Conservation (phyloP, 2,329 filamentous ascomycete genomes). For the Chrysosphaeria jannelii region DNA sequence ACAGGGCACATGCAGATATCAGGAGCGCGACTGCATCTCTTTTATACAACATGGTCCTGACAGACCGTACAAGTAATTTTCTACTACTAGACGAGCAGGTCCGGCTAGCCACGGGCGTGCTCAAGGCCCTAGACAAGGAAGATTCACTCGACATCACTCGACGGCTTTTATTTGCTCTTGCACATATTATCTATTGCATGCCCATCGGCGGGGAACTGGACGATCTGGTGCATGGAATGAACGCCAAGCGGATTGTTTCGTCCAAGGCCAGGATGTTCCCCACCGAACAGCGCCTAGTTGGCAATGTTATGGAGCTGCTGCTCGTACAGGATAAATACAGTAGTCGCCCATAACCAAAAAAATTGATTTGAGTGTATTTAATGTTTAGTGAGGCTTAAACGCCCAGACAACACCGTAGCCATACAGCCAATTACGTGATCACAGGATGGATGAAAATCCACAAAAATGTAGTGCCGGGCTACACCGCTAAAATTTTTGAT, state of each 20-base stretch:
- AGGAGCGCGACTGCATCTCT: constrained; percentile 61
- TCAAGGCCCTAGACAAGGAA: constrained; percentile 39
- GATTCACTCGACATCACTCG: constrained; percentile 42
- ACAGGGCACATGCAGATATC: too few relatives aligned
- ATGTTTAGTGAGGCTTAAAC: too few relatives aligned
- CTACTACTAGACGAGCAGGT: constrained; percentile 46
- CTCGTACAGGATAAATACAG: too few relatives aligned
- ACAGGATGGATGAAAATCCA: too few relatives aligned
- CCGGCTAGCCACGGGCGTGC: constrained; percentile 49
- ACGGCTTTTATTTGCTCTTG: constrained; percentile 47
- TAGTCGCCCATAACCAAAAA: too few relatives aligned
- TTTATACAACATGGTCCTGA: constrained; percentile 50
- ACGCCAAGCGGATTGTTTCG: too few relatives aligned
- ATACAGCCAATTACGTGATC: too few relatives aligned
- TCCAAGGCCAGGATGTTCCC: too few relatives aligned
- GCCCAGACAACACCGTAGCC: too few relatives aligned
- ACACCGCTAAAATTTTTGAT: background rate
- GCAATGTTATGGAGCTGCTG: too few relatives aligned
- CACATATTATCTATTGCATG: constrained; percentile 42
- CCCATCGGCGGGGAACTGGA: constrained; percentile 43
- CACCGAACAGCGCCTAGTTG: too few relatives aligned
- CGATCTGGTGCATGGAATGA: constrained; percentile 51
- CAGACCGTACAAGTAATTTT: constrained; percentile 14
- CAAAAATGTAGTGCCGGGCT: background rate
- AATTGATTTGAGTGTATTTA: too few relatives aligned